These are phyloP conservation scores for Chytriomyces confervae DNA, from an alignment of 192 early-diverging fungal species.

Conservation along the genomic window DNA sequence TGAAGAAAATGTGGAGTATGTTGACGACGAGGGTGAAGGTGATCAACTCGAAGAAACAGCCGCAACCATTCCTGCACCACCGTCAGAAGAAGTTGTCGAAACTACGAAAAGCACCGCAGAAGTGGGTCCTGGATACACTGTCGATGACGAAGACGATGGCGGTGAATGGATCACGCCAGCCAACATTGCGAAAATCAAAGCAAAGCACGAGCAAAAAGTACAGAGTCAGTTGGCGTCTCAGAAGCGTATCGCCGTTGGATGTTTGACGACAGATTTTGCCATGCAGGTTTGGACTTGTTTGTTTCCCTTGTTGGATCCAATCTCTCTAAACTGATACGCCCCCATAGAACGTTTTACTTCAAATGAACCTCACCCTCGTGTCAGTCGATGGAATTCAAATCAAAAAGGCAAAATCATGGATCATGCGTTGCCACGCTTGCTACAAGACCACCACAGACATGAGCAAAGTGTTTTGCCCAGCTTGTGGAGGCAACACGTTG, in stretches of 20 bases:
- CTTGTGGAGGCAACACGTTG: slow-evolving; percentile 87
- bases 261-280: slow-evolving; percentile 91
- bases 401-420: slow-evolving; percentile 80
- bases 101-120: not conserved
- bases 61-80: not conserved
- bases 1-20: not conserved
- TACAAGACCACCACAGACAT: slow-evolving; percentile 85
- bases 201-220: slow-evolving; percentile 29
- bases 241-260: slow-evolving; percentile 73
- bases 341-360: slow-evolving; percentile 84
- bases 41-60: not conserved
- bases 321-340: not conserved
- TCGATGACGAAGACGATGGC: slow-evolving; percentile 52
- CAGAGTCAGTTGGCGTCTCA: slow-evolving; percentile 30
- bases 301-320: not conserved
- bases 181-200: slow-evolving; percentile 79
- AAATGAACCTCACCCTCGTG: slow-evolving; percentile 87
- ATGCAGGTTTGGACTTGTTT: slow-evolving; percentile 69
- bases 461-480: slow-evolving; percentile 90
- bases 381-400: slow-evolving; percentile 84
- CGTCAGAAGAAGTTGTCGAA: not conserved
- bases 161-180: slow-evolving; percentile 91
- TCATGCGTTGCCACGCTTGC: slow-evolving; percentile 94
- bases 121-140: slow-evolving; percentile 5
- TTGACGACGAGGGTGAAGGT: not conserved